A percentile compares a stretch with the other conserved stretches of the same genome.
phyloP scores from a whole-genome alignment of 495 filamentous ascomycete species.

The Aspergillus cristatus region DNA sequence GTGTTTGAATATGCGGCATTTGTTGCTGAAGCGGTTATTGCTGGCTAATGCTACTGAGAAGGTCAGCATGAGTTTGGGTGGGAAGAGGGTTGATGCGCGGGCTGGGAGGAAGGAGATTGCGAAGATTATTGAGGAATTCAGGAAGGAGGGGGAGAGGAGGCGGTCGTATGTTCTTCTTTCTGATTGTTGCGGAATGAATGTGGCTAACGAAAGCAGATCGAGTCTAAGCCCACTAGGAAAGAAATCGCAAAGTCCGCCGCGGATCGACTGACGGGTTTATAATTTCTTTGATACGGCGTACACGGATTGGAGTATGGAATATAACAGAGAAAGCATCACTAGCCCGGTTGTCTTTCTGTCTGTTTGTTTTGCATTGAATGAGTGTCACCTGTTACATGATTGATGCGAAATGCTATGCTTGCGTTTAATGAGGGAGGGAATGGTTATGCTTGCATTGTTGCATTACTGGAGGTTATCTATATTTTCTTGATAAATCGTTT shows the following conservation, averaged over 20 bases:
- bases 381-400: too few species aligned
- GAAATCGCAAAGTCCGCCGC: slow-evolving; percentile 35
- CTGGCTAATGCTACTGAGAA: slow-evolving; percentile 65
- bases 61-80: slow-evolving; percentile 86
- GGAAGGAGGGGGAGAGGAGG: slow-evolving; percentile 73
- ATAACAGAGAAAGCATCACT: too few species aligned
- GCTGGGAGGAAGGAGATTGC: slow-evolving; percentile 80
- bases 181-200: background rate
- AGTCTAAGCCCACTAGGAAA: slow-evolving; percentile 31
- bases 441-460: too few species aligned
- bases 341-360: too few species aligned
- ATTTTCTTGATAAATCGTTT: too few species aligned
- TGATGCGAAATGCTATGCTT: too few species aligned
- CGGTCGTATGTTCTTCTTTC: slow-evolving; percentile 52
- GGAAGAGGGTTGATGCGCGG: slow-evolving; percentile 65
- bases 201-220: slow-evolving; percentile 9
- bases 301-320: too few species aligned
- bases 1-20: slow-evolving; percentile 82
- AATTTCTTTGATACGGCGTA: too few species aligned
- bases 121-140: slow-evolving; percentile 68
- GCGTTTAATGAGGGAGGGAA: too few species aligned
- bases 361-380: too few species aligned
- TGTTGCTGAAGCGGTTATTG: slow-evolving; percentile 77
- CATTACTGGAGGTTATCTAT: too few species aligned
- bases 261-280: slow-evolving; percentile 26